Conservation (phyloP, 805 yeast species). For the Ascoidea asiatica region DNA sequence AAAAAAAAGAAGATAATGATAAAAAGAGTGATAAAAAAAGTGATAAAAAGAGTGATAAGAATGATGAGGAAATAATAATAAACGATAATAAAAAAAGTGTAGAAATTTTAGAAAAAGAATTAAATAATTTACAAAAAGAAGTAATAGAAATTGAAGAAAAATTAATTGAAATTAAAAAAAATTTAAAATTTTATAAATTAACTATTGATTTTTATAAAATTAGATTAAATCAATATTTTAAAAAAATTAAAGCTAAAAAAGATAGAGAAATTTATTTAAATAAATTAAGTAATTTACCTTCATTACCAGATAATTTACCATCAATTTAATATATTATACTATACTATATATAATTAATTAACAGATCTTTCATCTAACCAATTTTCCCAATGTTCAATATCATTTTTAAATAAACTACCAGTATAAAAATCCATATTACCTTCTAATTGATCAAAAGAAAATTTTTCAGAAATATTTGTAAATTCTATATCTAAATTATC, state of each 20-base stretch:
- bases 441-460: constrained; percentile 57
- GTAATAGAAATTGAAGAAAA: neutral
- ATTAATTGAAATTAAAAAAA: neutral
- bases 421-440: constrained; percentile 57
- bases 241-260: neutral
- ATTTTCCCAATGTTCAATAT: constrained; percentile 47
- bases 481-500: constrained; percentile 30
- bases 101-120: neutral
- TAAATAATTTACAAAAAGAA: neutral
- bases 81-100: too few relatives aligned
- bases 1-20: neutral
- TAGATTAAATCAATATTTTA: neutral
- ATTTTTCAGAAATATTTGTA: constrained; percentile 26
- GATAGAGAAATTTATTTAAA: too few relatives aligned
- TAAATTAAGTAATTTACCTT: neutral
- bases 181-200: too few relatives aligned
- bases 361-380: constrained; percentile 74
- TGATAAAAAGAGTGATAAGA: neutral
- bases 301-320: neutral
- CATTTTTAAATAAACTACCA: constrained; percentile 56
- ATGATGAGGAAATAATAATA: too few relatives aligned
- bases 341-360: too few relatives aligned
- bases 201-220: neutral
- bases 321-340: too few relatives aligned
- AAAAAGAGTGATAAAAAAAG: neutral